Conservation (phyloP, 2,329 filamentous ascomycete species). For the Aspergillus fructus region DNA sequence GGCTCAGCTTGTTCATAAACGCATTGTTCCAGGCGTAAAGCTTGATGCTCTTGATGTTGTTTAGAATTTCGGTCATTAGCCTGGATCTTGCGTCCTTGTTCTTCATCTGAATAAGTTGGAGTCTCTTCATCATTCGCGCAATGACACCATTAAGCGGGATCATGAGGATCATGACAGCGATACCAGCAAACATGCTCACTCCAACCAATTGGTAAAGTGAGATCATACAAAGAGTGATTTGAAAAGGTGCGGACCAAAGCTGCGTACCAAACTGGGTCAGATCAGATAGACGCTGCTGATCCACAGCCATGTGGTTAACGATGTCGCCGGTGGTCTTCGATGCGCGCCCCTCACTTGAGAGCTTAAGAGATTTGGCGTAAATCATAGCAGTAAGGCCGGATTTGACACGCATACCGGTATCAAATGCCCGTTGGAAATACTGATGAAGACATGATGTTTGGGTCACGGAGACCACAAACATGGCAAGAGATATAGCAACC, state of each 20-base stretch:
- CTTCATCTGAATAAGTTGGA: constrained; percentile 98
- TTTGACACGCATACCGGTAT: constrained; percentile 96
- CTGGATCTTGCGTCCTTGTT: constrained; percentile 95
- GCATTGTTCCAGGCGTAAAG: constrained; percentile 96
- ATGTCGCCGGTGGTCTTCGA: constrained; percentile 94
- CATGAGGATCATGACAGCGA: constrained; percentile 95
- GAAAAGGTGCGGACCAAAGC: constrained; percentile 94
- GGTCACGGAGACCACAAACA: constrained; percentile 83
- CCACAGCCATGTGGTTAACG: constrained; percentile 99
- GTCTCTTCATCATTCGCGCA: constrained; percentile 85
- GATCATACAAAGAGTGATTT: constrained; percentile 92
- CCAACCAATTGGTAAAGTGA: constrained; percentile 95
- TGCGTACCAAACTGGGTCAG: constrained; percentile 94
- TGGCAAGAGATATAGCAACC: constrained; percentile 81
- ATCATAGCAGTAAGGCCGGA: constrained; percentile 85
- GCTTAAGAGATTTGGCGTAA: constrained; percentile 82
- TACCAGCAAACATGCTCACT: constrained; percentile 90
- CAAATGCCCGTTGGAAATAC: constrained; percentile 94
- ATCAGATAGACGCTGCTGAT: constrained; percentile 92
- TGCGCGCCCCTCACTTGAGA: constrained; percentile 90
- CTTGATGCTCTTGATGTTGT: constrained; percentile 99
- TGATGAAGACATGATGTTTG: constrained; percentile 94
- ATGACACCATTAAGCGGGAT: constrained; percentile 93
- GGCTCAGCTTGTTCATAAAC: constrained; percentile 96
- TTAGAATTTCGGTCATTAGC: constrained; percentile 94